These are phyloP conservation scores for Quercus parvula DNA, from an alignment of 306 rosid genomes.

Conservation along the genomic window DNA sequence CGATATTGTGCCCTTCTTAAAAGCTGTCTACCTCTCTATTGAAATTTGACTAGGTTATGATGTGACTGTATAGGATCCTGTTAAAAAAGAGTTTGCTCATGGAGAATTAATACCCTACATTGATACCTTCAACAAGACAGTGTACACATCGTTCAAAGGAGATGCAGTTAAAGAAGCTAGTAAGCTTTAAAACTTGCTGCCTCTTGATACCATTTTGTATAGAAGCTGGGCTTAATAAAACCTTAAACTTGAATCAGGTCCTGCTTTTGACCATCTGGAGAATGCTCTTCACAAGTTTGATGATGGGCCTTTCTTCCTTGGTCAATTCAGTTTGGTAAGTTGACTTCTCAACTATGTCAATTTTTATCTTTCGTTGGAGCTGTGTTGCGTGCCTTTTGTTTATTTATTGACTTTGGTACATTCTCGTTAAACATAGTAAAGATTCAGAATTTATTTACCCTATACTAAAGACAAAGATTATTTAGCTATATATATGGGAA, in stretches of 20 bases:
- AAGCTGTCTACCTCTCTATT: not conserved
- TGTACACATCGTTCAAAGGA: conserved; percentile 35
- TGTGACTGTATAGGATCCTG: conserved; percentile 46
- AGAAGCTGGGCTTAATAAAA: no score
- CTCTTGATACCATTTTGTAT: no score
- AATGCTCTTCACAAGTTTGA: no score
- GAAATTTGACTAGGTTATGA: not conserved
- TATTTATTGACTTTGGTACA: no score
- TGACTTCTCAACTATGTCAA: not conserved
- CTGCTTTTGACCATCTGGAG: no score
- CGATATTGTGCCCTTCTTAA: not conserved
- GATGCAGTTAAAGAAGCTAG: conserved; percentile 37
- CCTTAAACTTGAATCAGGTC: no score
- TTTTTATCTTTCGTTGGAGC: not conserved
- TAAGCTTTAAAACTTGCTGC: conserved; percentile 18
- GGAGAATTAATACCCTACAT: conserved; percentile 48
- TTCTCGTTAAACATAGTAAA: no score
- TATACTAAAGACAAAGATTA: no score
- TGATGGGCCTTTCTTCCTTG: no score
- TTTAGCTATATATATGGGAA: not conserved
- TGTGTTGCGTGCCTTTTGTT: not conserved
- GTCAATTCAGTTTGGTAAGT: no score
- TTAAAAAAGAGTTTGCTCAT: conserved; percentile 34
- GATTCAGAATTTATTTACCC: no score
- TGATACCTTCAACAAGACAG: conserved; percentile 30